phyloP scores from a whole-genome alignment of 495 filamentous ascomycete species.

The Hypoxylon fuscum region DNA sequence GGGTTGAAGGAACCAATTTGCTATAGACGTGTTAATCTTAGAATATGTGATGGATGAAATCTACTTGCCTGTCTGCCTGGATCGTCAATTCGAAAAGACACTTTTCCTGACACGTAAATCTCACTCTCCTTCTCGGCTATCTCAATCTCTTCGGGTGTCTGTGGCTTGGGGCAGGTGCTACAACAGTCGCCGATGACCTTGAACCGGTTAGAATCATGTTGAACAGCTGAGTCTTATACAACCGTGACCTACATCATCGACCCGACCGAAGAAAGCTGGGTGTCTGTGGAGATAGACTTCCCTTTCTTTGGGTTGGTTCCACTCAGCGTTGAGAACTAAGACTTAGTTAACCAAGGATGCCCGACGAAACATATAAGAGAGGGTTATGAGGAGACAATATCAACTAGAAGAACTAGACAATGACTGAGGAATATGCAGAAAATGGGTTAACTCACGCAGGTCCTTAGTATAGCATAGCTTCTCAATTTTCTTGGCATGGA shows the following conservation, averaged over 20 bases:
- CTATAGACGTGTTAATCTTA: slow-evolving; percentile 31
- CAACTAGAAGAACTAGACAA: no score
- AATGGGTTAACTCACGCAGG: slow-evolving; percentile 51
- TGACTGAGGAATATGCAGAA: no score
- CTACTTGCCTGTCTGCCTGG: slow-evolving; percentile 75
- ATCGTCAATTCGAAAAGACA: slow-evolving; percentile 79
- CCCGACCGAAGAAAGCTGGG: slow-evolving; percentile 65
- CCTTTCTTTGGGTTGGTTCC: slow-evolving; percentile 77
- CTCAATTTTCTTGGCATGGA: slow-evolving; percentile 76
- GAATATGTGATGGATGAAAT: background rate
- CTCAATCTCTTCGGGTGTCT: slow-evolving; percentile 73
- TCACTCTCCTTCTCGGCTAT: slow-evolving; percentile 74
- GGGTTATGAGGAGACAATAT: no score
- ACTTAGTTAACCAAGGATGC: slow-evolving; percentile 18
- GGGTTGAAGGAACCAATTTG: slow-evolving; percentile 76
- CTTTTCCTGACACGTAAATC: slow-evolving; percentile 73
- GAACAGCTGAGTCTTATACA: background rate
- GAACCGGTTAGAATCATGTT: slow-evolving; percentile 30
- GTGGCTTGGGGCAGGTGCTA: slow-evolving; percentile 73
- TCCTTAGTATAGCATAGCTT: slow-evolving; percentile 82
- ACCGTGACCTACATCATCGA: slow-evolving; percentile 44
- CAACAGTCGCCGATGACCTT: slow-evolving; percentile 82
- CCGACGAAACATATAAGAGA: no score
- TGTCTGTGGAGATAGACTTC: slow-evolving; percentile 80
- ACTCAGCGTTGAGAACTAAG: slow-evolving; percentile 80